A percentile compares a stretch with the other conserved stretches of the same genome.
These are phyloP conservation scores for Aurinia saxatilis DNA, from an alignment of 345 rosid genomes.

Conservation along the genomic window DNA sequence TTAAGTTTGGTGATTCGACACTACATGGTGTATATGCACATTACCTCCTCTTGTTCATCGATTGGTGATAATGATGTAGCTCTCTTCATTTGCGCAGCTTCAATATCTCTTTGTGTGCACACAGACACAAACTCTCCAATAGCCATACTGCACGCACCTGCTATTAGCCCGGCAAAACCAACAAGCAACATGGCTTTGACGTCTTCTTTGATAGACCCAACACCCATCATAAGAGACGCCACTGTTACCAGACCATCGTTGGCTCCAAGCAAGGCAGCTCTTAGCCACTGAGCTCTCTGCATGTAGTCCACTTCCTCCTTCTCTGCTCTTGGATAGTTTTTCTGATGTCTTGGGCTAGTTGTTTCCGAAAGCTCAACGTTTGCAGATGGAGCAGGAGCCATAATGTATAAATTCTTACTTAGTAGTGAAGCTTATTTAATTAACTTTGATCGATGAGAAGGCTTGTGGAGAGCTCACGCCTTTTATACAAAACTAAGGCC, in stretches of 20 bases:
- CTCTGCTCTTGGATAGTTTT: constrained; percentile 10
- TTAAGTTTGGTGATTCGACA: not conserved
- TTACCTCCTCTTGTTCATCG: constrained; percentile 24
- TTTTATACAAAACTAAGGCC: constrained; percentile 20
- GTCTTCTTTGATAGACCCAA: constrained; percentile 61
- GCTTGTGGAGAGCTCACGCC: constrained; percentile 46
- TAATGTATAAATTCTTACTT: constrained; percentile 12
- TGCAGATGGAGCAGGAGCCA: not conserved
- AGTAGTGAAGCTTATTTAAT: constrained; percentile 13
- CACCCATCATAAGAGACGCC: constrained; percentile 77
- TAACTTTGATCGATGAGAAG: constrained; percentile 14
- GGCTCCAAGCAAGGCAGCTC: constrained; percentile 78
- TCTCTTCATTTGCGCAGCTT: constrained; percentile 51
- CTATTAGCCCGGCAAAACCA: constrained; percentile 69
- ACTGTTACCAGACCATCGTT: constrained; percentile 78
- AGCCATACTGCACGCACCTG: constrained; percentile 83
- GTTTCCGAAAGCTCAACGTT: constrained; percentile 21
- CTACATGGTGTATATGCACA: not conserved
- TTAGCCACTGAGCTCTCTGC: constrained; percentile 71
- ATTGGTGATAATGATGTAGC: constrained; percentile 27
- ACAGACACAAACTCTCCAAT: constrained; percentile 84
- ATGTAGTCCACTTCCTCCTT: constrained; percentile 40
- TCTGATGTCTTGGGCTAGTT: constrained; percentile 14
- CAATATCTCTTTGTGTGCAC: constrained; percentile 59
- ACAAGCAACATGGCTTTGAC: constrained; percentile 54